Percentiles rank a stretch among this genome's conserved stretches.
These are phyloP conservation scores for Russula sp. DNA, from an alignment of 768 basidiomycete genomes.

Conservation along the genomic window DNA sequence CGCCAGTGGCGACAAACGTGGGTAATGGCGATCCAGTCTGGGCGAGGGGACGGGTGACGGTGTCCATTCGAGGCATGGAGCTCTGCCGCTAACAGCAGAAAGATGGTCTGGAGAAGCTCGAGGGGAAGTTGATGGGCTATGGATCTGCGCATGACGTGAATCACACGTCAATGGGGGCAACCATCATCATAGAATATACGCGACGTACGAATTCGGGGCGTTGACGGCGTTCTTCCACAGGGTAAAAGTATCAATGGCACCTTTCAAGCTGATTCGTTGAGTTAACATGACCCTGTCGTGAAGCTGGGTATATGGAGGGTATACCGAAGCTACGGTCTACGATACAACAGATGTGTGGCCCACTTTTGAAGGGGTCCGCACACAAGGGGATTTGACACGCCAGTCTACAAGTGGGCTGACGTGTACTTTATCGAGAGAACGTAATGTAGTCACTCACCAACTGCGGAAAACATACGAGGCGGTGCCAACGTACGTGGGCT, in stretches of 20 bases:
- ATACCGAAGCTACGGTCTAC: not conserved
- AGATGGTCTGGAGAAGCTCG: conserved; percentile 12
- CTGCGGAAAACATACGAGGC: no score
- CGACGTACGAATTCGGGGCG: not conserved
- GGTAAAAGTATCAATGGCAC: not conserved
- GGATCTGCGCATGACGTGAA: not conserved
- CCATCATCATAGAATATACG: not conserved
- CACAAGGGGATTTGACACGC: conserved; percentile 1
- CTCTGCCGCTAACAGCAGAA: not conserved
- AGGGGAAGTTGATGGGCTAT: not conserved
- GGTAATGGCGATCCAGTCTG: conserved; percentile 7
- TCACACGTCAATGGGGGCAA: not conserved
- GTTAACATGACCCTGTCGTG: not conserved
- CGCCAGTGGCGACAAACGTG: conserved; percentile 17
- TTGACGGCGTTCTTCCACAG: not conserved
- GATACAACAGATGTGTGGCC: not conserved
- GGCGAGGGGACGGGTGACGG: not conserved
- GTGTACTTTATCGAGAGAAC: not conserved
- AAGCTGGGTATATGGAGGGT: not conserved
- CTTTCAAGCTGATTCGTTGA: not conserved
- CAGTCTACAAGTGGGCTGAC: not conserved
- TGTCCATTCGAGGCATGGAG: not conserved
- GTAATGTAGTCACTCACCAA: not conserved
- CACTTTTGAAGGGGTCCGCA: not conserved
- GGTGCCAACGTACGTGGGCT: no score